Base-by-base conservation (phyloP, 305 asterid genomes). In the Caryopteris hybrid region DNA sequence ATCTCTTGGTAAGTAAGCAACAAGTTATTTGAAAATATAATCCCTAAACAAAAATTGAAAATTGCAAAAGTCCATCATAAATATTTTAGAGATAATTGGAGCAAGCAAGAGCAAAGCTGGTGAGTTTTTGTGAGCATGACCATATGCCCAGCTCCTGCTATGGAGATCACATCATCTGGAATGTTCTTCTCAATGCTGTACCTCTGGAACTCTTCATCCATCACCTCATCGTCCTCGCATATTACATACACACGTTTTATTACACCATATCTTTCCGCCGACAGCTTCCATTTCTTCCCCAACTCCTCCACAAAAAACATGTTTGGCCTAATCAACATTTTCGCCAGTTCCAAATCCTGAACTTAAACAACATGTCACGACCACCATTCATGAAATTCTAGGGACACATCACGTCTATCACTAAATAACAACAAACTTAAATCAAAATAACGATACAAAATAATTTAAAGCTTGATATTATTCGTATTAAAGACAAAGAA, bases 321-420 rank as follows among this genome's bases (percentile, higher is more conserved):
- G 36, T 56, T 69, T 16, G 84, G 78, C 60, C 83, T 76, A 0
- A 77, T 36, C 84, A 87, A 50, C 82, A 74, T 78, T 47, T 75
- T 83, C 1, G 69, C 86, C 52, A 85, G 47, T 72, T 85, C 91
- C 80, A 85, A 22, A 65, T 85, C 95, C 89, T 85, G 78, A n/a
- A 64, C n/a, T n/a, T n/a, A n/a, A n/a, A n/a, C n/a, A n/a, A n/a
- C n/a, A n/a, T n/a, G n/a, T n/a, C n/a, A n/a, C n/a, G n/a, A n/a
- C n/a, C n/a, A n/a, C n/a, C n/a, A n/a, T n/a, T n/a, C n/a, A n/a
- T n/a, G n/a, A n/a, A n/a, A n/a, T n/a, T n/a, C n/a, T n/a, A n/a
- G n/a, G n/a, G n/a, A n/a, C n/a, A n/a, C n/a, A n/a, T n/a, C n/a
- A n/a, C n/a, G n/a, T n/a, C n/a, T n/a, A n/a, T n/a, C n/a, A n/a